A percentile compares a stretch with the other conserved stretches of the same genome.
phyloP scores from a whole-genome alignment of 176 grass and related monocot species.

The Cenchrus fungigraminus region DNA sequence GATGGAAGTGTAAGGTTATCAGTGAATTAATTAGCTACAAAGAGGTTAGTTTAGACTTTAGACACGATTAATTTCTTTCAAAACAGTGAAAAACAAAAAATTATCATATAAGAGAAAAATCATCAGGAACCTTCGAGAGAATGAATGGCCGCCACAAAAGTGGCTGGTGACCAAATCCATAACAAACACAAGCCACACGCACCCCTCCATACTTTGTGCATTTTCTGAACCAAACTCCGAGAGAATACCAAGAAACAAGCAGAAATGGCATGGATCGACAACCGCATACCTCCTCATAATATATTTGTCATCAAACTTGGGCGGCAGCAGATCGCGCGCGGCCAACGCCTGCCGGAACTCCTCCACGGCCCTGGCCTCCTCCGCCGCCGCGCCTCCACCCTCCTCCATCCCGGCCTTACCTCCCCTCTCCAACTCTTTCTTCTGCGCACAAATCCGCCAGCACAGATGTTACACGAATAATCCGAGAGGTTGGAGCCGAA shows the following conservation, averaged over 20 bases:
- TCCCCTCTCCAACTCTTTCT: constrained; percentile 2
- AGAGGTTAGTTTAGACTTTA: not conserved
- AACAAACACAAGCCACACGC: not conserved
- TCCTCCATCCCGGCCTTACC: not conserved
- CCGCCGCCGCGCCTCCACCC: not conserved
- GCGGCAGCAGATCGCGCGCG: not conserved
- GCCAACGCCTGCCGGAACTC: not conserved
- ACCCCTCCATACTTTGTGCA: not conserved
- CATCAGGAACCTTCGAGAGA: not conserved
- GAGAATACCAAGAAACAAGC: not conserved
- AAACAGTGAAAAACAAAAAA: not conserved
- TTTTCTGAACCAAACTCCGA: not conserved
- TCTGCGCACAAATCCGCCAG: not conserved
- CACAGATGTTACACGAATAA: not conserved
- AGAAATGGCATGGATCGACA: not conserved
- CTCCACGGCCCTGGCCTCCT: not conserved
- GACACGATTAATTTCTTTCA: not conserved
- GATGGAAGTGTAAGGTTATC: not conserved
- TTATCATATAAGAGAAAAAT: not conserved
- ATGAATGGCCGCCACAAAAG: not conserved
- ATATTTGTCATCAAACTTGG: not conserved
- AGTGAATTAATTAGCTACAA: not conserved
- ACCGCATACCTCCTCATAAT: not conserved
- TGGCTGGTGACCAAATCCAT: not conserved
- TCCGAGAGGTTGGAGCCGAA: not conserved